Base-by-base conservation (phyloP, 257 asterid species). In the Nicotiana paniculata region DNA sequence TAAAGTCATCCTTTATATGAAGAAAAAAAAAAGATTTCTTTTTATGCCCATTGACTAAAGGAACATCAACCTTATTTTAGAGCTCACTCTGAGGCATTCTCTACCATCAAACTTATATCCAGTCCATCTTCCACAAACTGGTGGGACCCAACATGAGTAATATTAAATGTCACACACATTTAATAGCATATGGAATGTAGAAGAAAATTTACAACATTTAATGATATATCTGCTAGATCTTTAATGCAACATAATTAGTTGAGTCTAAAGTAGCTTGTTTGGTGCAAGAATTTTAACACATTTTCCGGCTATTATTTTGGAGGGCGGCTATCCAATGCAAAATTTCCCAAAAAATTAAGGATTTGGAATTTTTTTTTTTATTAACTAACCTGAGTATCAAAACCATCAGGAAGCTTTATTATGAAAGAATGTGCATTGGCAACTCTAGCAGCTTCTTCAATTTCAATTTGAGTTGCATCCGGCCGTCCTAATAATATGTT, bases 381-480 rank as follows among this genome's bases (percentile, higher is more conserved):
- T 35, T 62, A 26, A 17, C 91, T 79, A 61, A 93, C 97, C 97
- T 91, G 97, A 84, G 97, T 90, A 77, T 93, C 97, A 37, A 90
- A 93, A 77, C 97, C 97, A 82, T 92, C 89, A 6, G 97, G 94
- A 55, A 92, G 95, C 90, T 93, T 93, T 86, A 91, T 90, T 28
- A 93, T 83, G 87, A 94, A 94, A 6, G 97, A 91, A 86, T 91
- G 95, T 0, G 97, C 98, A 66, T 94, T 94, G 16, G 98, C 95
- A 62, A 93, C 97, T 83, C 97, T 86, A 0, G 98, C 92, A 80
- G 98, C 98, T 80, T 93, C 97, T 86, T 93, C 98, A 4, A 93
- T 81, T 85, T 93, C 94, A 1, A 86, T 79, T 74, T 85, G 81
- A 79, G 87, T 88, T 7, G 98, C 97, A 21, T 90, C 97, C 4